Evolutionary conservation across 2,329 filamentous ascomycete genomes (phyloP).

Genomic region (Epichloe hybrida): DNA sequence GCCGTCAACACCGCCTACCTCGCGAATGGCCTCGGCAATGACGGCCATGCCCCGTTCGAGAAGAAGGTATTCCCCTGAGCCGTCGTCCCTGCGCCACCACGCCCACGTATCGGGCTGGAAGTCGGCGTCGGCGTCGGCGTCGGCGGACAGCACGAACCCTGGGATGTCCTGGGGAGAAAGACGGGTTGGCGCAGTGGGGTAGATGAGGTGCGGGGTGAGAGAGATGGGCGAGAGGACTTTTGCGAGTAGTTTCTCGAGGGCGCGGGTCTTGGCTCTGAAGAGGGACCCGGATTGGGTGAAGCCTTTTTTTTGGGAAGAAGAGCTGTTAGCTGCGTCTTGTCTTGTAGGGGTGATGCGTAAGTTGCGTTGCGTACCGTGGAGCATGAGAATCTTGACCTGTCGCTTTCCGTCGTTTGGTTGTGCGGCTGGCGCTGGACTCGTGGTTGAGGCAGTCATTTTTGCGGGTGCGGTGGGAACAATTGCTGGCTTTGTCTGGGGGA

Average conservation of each 20-base stretch:
- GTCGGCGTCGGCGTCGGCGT: constrained; percentile 29
- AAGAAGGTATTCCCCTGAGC: constrained; percentile 48
- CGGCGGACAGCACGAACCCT: constrained; percentile 40
- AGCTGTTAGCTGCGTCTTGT: not conserved
- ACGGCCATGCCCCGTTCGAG: constrained; percentile 53
- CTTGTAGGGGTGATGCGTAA: not conserved
- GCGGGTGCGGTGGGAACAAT: too few relatives aligned
- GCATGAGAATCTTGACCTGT: constrained; percentile 58
- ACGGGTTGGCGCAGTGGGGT: constrained; percentile 54
- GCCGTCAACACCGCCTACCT: constrained; percentile 58
- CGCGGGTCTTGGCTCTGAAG: constrained; percentile 81
- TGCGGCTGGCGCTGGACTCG: not conserved
- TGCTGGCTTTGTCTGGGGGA: too few relatives aligned
- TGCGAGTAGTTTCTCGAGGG: constrained; percentile 64
- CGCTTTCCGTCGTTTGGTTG: constrained; percentile 23
- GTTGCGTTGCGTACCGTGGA: constrained; percentile 44
- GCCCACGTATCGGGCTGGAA: constrained; percentile 56
- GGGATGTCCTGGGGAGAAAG: constrained; percentile 55
- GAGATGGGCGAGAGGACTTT: constrained; percentile 55
- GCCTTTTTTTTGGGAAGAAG: constrained; percentile 33
- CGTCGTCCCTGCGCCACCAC: constrained; percentile 67
- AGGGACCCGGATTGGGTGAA: constrained; percentile 81
- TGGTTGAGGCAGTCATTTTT: constrained; percentile 1
- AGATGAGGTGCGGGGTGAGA: constrained; percentile 43
- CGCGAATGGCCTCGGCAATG: constrained; percentile 48